These are phyloP conservation scores for Luffa acutangula DNA, from an alignment of 306 rosid species.

Conservation along the genomic window DNA sequence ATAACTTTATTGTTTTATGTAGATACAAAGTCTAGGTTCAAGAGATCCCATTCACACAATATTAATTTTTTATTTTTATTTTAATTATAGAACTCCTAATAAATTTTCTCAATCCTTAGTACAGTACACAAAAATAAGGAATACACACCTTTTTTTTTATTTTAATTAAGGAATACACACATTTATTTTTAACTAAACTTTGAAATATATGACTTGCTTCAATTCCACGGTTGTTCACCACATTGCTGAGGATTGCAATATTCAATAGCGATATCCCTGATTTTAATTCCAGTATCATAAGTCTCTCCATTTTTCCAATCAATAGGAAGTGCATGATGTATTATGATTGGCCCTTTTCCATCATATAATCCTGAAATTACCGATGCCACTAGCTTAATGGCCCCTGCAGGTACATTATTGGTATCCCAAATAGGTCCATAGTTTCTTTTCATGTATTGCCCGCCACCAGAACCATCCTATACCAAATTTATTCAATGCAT, in stretches of 20 bases:
- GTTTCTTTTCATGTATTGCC: constrained; percentile 53
- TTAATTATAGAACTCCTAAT: not conserved
- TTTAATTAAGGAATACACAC: too few relatives aligned
- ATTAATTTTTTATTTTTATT: too few relatives aligned
- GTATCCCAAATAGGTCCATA: constrained; percentile 88
- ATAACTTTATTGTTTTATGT: too few relatives aligned
- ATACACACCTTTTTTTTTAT: too few relatives aligned
- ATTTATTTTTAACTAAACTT: too few relatives aligned
- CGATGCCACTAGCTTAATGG: constrained; percentile 46
- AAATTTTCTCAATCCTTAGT: too few relatives aligned
- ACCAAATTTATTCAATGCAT: not conserved
- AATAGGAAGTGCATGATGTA: constrained; percentile 48
- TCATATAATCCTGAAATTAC: constrained; percentile 52
- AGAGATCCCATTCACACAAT: too few relatives aligned
- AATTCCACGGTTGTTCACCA: not conserved
- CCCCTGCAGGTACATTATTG: constrained; percentile 52
- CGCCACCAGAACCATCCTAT: constrained; percentile 57
- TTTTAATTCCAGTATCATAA: constrained; percentile 59
- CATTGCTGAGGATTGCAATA: constrained; percentile 24
- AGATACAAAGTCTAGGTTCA: too few relatives aligned
- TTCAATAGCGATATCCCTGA: constrained; percentile 56
- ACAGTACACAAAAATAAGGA: too few relatives aligned
- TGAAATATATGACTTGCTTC: not conserved
- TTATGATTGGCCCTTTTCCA: constrained; percentile 49
- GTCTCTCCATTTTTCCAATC: constrained; percentile 49